Evolutionary conservation across 179 eudicot genomes (phyloP), one percentile per base, ranked within the genome.

Genomic region (Nepenthes alata): DNA sequence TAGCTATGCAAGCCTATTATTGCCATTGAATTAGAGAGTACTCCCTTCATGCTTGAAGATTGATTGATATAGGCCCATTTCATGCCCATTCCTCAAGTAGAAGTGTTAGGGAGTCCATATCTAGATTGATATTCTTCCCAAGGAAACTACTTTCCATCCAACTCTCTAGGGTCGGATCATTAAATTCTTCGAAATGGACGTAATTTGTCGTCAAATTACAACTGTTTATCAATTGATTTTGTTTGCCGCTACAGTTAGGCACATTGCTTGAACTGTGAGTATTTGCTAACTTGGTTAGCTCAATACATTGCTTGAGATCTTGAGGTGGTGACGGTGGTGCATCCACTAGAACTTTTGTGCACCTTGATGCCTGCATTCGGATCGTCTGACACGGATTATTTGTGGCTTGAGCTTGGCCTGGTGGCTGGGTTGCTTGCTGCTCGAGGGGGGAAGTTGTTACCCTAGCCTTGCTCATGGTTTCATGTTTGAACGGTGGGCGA

Each of bases 301-400:
- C 5, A 3, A 11, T 60, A 11, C 3, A 14, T n/a, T 45, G 37
- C 13, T 35, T 15, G 37, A 7, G 6, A 45, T 11, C 11, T 35
- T 36, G 8, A 35, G 16, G 47, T 13, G 25, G 44, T 9, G 6
- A 2, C 10, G 54, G 44, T 9, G 6, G 6, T 35, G 54, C 11
- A 11, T 53, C 47, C 35, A 34, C 3, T 1, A 38, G 4, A 12
- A 52, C 57, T 38, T 51, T 52, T 35, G 66, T 51, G 66, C 57
- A 62, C 36, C 57, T 51, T 41, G 41, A 3, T 6, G 66, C 66
- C 57, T 62, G 50, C 35, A 57, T 51, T 37, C 48, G 66, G 48
- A 62, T 62, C 4, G 55, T 41, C 2, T 41, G 45, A 3, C 11
- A 11, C 53, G 3, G 15, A 3, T 11, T 50, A 2, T 1, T 11